Conservation (phyloP, 2,329 filamentous ascomycete species). For the Dichotomopilus funicola region DNA sequence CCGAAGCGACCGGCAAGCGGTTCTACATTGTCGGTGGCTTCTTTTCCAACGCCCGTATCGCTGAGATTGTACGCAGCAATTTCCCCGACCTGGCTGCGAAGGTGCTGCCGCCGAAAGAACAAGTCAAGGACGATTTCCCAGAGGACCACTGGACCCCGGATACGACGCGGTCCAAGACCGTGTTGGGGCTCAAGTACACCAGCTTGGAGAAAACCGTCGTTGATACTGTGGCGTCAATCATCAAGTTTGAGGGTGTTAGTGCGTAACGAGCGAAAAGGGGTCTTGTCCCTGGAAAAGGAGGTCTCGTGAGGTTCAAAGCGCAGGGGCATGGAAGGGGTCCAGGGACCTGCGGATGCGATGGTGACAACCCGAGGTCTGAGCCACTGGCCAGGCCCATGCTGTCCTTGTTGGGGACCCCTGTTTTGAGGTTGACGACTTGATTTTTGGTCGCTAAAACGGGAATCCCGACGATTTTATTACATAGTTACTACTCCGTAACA, state of each 20-base stretch:
- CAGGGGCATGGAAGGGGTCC: no score
- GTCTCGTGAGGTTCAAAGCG: no score
- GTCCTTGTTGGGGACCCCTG: no score
- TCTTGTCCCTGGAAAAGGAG: no score
- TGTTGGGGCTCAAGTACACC: constrained; percentile 56
- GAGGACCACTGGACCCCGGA: constrained; percentile 49
- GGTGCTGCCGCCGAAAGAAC: constrained; percentile 36
- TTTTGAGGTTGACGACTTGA: no score
- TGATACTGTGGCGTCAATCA: constrained; percentile 47
- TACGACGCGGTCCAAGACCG: constrained; percentile 45
- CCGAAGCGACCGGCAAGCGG: constrained; percentile 52
- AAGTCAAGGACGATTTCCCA: constrained; percentile 36
- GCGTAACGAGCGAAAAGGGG: no score
- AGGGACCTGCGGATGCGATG: no score
- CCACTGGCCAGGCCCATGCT: no score
- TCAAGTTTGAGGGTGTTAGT: constrained; percentile 20
- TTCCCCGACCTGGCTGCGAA: constrained; percentile 46
- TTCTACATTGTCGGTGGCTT: constrained; percentile 57
- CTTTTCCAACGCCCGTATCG: constrained; percentile 55
- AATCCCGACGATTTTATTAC: no score
- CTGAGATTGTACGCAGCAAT: constrained; percentile 47
- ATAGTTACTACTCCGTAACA: no score
- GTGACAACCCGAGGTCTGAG: no score
- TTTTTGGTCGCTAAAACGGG: no score
- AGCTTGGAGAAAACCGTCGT: constrained; percentile 51